These are phyloP conservation scores for Cyathus striatus DNA, from an alignment of 768 basidiomycete species.

Conservation along the genomic window DNA sequence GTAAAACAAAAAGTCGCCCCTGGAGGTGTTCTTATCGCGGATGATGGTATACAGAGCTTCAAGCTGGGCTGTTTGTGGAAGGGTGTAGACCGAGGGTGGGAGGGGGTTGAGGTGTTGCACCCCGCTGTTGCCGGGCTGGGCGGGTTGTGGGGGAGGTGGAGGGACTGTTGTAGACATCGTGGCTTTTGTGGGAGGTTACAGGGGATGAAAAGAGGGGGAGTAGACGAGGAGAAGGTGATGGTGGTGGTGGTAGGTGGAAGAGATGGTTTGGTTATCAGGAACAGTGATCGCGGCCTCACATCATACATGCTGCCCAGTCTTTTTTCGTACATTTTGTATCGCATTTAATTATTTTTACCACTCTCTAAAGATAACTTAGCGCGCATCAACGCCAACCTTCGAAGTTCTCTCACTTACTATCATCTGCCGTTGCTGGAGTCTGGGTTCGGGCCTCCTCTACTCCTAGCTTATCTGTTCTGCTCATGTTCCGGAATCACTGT, in stretches of 20 bases:
- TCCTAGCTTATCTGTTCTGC: too few species aligned
- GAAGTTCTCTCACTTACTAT: too few species aligned
- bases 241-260: not conserved
- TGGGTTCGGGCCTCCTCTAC: too few species aligned
- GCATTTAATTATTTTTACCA: too few species aligned
- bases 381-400: too few species aligned
- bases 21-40: slow-evolving; percentile 76
- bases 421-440: too few species aligned
- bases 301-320: not conserved
- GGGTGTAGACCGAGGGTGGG: slow-evolving; percentile 81
- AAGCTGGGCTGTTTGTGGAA: slow-evolving; percentile 88
- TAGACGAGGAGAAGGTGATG: not conserved
- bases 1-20: slow-evolving; percentile 97
- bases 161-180: slow-evolving; percentile 7
- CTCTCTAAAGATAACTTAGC: too few species aligned
- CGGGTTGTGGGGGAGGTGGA: slow-evolving; percentile 29
- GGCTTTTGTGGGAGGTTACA: not conserved
- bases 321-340: not conserved
- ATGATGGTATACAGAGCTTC: slow-evolving; percentile 96
- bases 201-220: not conserved
- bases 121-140: slow-evolving; percentile 25
- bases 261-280: not conserved
- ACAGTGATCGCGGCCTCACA: not conserved
- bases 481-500: too few species aligned
- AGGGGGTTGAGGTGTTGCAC: slow-evolving; percentile 37